Evolutionary conservation across 805 yeast genomes (phyloP).

Genomic region (Starmerella lactis-condensi): DNA sequence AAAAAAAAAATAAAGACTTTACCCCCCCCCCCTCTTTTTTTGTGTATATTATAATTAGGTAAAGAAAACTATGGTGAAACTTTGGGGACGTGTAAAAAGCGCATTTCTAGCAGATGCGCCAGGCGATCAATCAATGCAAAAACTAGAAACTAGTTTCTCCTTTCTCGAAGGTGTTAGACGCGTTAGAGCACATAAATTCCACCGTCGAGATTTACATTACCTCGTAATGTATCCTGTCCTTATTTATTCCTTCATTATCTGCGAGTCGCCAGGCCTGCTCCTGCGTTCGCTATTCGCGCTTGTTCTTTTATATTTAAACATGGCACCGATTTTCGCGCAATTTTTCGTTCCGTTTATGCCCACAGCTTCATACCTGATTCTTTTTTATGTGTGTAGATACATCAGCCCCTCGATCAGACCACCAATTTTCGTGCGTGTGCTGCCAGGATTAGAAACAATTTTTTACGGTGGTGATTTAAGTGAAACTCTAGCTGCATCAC

Average conservation of each 20-base stretch:
- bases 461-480: slow-evolving; percentile 80
- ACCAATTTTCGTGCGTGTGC: slow-evolving; percentile 68
- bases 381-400: slow-evolving; percentile 59
- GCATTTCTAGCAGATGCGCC: slow-evolving; percentile 24
- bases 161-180: slow-evolving; percentile 20
- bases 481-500: slow-evolving; percentile 59
- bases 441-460: slow-evolving; percentile 84
- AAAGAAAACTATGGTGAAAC: slow-evolving; percentile 11
- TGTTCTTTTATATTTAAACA: slow-evolving; percentile 29
- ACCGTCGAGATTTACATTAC: slow-evolving; percentile 29
- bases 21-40: too few species aligned
- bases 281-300: slow-evolving; percentile 24
- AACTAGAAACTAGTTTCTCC: slow-evolving; percentile 22
- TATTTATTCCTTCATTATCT: slow-evolving; percentile 30
- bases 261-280: slow-evolving; percentile 20
- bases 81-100: slow-evolving; percentile 16
- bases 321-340: slow-evolving; percentile 65
- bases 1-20: too few species aligned
- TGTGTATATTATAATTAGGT: too few species aligned
- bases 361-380: slow-evolving; percentile 64
- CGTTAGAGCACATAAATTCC: slow-evolving; percentile 21
- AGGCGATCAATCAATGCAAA: slow-evolving; percentile 19
- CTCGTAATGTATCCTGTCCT: slow-evolving; percentile 34
- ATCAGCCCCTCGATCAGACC: slow-evolving; percentile 65
- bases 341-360: slow-evolving; percentile 73